Evolutionary conservation across 352 stramenopile species (phyloP).

Genomic region (Globisporangium carolinianum): DNA sequence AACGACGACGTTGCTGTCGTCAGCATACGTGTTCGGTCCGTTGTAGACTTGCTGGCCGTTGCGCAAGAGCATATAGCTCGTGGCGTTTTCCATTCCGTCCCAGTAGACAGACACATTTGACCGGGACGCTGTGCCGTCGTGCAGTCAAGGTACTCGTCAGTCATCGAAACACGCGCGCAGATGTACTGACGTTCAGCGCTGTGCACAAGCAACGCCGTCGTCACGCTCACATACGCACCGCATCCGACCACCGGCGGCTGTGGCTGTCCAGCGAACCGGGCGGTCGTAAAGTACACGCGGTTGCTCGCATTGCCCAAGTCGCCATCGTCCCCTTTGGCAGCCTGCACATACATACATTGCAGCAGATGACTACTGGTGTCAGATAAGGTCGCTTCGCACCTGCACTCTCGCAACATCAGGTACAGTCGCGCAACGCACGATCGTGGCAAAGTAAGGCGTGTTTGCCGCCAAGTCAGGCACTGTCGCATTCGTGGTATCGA

Average conservation of each 20-base stretch:
- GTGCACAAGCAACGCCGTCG: neutral
- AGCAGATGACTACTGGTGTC: neutral
- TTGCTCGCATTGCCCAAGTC: constrained; percentile 26
- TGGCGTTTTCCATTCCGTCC: constrained; percentile 16
- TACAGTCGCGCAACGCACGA: constrained; percentile 26
- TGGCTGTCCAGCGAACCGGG: constrained; percentile 25
- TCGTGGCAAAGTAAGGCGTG: constrained; percentile 30
- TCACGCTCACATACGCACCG: constrained; percentile 23
- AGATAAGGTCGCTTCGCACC: neutral
- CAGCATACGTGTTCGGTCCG: constrained; percentile 21
- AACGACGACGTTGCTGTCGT: constrained; percentile 22
- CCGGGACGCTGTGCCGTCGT: constrained; percentile 19
- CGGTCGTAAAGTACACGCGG: constrained; percentile 33
- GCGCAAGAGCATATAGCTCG: constrained; percentile 34
- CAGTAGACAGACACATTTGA: constrained; percentile 27
- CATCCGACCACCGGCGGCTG: constrained; percentile 36
- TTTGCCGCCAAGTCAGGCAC: constrained; percentile 17
- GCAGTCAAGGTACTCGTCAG: neutral
- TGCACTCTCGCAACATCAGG: neutral
- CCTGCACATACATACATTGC: constrained; percentile 12
- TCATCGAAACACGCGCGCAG: neutral
- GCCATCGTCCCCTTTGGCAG: constrained; percentile 20
- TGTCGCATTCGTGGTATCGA: constrained; percentile 16
- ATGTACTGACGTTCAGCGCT: no score
- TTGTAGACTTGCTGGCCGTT: constrained; percentile 20